Evolutionary conservation across 2,329 filamentous ascomycete genomes (phyloP).

Genomic region (Alternaria sp.): DNA sequence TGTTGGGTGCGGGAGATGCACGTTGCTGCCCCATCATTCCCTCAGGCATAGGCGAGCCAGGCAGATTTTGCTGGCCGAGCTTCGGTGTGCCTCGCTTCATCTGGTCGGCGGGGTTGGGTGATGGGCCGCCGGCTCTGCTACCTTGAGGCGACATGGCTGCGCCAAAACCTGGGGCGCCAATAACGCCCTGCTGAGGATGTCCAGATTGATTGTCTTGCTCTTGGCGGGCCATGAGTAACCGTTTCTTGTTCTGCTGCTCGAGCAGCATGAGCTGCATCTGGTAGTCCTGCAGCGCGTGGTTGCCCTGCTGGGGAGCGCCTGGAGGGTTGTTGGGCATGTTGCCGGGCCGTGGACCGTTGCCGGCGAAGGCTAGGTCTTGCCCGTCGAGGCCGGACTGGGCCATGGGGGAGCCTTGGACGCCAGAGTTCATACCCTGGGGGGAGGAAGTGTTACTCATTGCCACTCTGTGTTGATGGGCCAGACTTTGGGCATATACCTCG

Average conservation of each 20-base stretch:
- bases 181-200: conserved; percentile 56
- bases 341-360: conserved; percentile 39
- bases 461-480: conserved; percentile 83
- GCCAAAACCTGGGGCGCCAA: conserved; percentile 62
- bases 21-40: conserved; percentile 68
- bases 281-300: conserved; percentile 84
- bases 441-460: conserved; percentile 80
- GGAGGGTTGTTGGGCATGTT: conserved; percentile 67
- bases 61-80: conserved; percentile 71
- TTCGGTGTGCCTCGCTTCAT: conserved; percentile 81
- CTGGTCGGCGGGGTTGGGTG: conserved; percentile 77
- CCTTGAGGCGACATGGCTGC: conserved; percentile 73
- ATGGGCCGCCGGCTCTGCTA: conserved; percentile 71
- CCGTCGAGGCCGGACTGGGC: conserved; percentile 63
- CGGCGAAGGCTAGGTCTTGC: conserved; percentile 42
- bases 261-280: conserved; percentile 89
- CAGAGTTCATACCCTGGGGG: conserved; percentile 72
- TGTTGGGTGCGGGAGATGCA: conserved; percentile 65
- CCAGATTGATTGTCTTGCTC: conserved; percentile 73
- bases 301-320: conserved; percentile 63
- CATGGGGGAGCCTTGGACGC: conserved; percentile 84
- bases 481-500: conserved; percentile 83
- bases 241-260: conserved; percentile 87
- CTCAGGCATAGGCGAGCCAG: conserved; percentile 71
- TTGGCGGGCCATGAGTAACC: conserved; percentile 81